Evolutionary conservation across 1,139 yeast species (phyloP), one percentile per base, ranked within the genome.

Genomic region (Pichia sp.): DNA sequence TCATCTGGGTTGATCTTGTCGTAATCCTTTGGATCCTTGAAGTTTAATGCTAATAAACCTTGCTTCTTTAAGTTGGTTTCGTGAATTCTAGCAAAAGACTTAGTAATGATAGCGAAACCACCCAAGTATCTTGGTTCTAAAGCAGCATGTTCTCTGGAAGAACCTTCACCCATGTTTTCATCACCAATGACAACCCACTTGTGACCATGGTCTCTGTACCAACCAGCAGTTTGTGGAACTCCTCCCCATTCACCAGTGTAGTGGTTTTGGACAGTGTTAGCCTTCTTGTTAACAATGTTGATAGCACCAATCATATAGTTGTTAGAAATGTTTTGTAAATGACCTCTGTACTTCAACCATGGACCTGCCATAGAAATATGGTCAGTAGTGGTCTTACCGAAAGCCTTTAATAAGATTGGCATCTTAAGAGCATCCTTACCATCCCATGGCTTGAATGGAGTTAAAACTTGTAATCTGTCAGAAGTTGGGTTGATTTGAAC

Each of bases 341-440:
- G 99, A 19, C 99, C 99, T 73, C 93, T 93, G 72, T 93, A 93
- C 72, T 93, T 93, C 70, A 93, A 79, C 99, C 99, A 93, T n/a
- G 85, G 93, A 64, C 99, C 99, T 32, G 99, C 99, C 37, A 98
- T 98, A 24, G 97, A 90, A 59, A 93, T 93, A 65, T 93, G 99
- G 68, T 93, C 99, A 37, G 99, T 93, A 40, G 99, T 93, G 75
- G 98, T 90, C 71, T 93, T 93, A 55, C 99, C 99, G 71, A 89
- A 91, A 45, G 91, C 97, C 71, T 91, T 93, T 62, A 93, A 70
- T 52, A 91, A 71, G 2, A 93, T 88, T 45, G 80, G 80, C 35
- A 91, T 79, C 53, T 78, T 73, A 56, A 91, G n/a, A n/a, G n/a
- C 69, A 67, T 93, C 99, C 65, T 87, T 69, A 49, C 95, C 94